These are phyloP conservation scores for Raddia distichophylla DNA, from an alignment of 176 grass and related monocot genomes.

Conservation along the genomic window DNA sequence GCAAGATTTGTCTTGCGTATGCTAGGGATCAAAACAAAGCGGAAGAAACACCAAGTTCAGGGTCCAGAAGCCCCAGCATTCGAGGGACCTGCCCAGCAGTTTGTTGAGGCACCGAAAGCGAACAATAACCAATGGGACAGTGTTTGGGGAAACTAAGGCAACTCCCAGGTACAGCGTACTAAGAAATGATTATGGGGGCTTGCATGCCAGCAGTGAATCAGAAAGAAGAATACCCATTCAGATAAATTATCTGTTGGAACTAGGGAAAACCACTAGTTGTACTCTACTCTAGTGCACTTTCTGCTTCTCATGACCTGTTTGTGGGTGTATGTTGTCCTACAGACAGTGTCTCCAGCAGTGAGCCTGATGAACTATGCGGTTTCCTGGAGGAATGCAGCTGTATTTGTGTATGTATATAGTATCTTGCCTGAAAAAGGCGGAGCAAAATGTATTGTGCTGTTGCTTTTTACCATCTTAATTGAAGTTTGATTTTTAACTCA, in stretches of 20 bases:
- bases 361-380: slow-evolving; percentile 10
- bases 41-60: slow-evolving; percentile 56
- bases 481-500: background rate
- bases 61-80: slow-evolving; percentile 38
- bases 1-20: slow-evolving; percentile 73
- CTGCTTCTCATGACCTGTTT: background rate
- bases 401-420: slow-evolving; percentile 31
- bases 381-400: slow-evolving; percentile 16
- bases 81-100: slow-evolving; percentile 46
- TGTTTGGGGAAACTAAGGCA: slow-evolving; percentile 63
- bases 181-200: background rate
- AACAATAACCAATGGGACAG: slow-evolving; percentile 69
- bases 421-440: slow-evolving; percentile 2
- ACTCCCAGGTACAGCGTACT: background rate
- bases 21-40: slow-evolving; percentile 64
- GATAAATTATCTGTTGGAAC: slow-evolving; percentile 3
- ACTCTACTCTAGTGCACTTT: background rate
- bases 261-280: background rate
- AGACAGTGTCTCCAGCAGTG: background rate
- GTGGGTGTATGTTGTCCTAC: background rate
- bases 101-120: slow-evolving; percentile 54
- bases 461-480: background rate
- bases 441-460: slow-evolving; percentile 21
- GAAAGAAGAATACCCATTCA: background rate
- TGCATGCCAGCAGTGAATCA: background rate